Percentiles rank a stretch among this genome's conserved stretches.
Conservation (phyloP, 2,329 filamentous ascomycete species). For the Pseudocercospora fijiensis region DNA sequence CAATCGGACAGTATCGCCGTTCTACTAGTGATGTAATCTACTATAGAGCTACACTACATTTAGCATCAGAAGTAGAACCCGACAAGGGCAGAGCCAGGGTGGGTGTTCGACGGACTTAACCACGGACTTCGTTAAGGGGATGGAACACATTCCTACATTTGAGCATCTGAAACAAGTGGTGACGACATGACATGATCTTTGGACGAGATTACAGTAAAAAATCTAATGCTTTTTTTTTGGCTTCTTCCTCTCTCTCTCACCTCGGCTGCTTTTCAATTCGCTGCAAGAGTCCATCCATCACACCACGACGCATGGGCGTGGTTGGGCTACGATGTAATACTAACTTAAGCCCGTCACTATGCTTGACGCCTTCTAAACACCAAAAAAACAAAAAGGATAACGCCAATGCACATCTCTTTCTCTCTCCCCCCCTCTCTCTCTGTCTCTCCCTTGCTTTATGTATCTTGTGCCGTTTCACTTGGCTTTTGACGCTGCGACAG, state of each 20-base stretch:
- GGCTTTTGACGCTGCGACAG: constrained; percentile 9
- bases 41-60: too few species aligned
- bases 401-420: not conserved
- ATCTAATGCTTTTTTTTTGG: not conserved
- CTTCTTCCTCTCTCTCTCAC: too few species aligned
- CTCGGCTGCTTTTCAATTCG: not conserved
- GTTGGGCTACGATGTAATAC: constrained; percentile 13
- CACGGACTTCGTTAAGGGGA: too few species aligned
- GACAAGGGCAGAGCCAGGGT: too few species aligned
- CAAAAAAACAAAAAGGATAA: not conserved
- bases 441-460: not conserved
- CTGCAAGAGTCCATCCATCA: not conserved
- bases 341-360: not conserved
- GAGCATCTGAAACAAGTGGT: too few species aligned
- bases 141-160: too few species aligned
- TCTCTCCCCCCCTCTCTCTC: too few species aligned
- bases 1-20: too few species aligned
- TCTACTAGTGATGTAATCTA: too few species aligned
- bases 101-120: too few species aligned
- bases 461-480: not conserved
- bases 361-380: constrained; percentile 6
- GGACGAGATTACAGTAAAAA: not conserved
- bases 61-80: too few species aligned
- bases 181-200: not conserved
- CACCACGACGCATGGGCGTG: not conserved